phyloP scores from a whole-genome alignment of 768 basidiomycete species.

The Clitopilus passeckerianus region DNA sequence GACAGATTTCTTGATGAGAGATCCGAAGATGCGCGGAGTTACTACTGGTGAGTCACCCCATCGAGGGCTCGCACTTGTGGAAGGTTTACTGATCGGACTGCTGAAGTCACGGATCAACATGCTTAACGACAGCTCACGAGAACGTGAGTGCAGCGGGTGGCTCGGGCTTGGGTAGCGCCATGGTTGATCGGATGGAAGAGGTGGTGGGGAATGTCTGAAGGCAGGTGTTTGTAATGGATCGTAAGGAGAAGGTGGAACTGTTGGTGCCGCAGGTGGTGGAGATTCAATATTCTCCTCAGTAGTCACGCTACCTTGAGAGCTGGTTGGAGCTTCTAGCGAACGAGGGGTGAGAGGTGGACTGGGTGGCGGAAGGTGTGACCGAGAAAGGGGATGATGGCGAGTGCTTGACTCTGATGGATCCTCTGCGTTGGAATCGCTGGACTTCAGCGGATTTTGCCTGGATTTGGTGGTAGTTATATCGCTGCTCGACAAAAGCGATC shows the following conservation, averaged over 20 bases:
- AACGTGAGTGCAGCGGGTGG: slow-evolving; percentile 65
- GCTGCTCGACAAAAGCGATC: slow-evolving; percentile 25
- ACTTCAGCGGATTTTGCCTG: slow-evolving; percentile 14
- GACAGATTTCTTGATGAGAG: neutral
- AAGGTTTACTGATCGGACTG: slow-evolving; percentile 39
- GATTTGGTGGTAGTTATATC: neutral
- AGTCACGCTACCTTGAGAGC: slow-evolving; percentile 12
- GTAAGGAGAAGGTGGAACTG: slow-evolving; percentile 67
- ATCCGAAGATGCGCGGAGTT: slow-evolving; percentile 8
- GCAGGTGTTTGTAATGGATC: slow-evolving; percentile 71
- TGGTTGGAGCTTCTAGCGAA: slow-evolving; percentile 23
- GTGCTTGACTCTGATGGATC: slow-evolving; percentile 16
- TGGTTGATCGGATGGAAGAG: slow-evolving; percentile 72
- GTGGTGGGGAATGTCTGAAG: slow-evolving; percentile 73
- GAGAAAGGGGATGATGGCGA: slow-evolving; percentile 10
- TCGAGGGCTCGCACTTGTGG: slow-evolving; percentile 12
- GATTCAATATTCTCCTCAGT: slow-evolving; percentile 18
- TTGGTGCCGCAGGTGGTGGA: slow-evolving; percentile 21
- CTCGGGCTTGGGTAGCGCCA: slow-evolving; percentile 81
- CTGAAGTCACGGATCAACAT: slow-evolving; percentile 52
- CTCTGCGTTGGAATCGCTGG: slow-evolving; percentile 13
- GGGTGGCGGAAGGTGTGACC: slow-evolving; percentile 14
- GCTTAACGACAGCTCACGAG: slow-evolving; percentile 60
- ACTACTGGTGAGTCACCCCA: slow-evolving; percentile 26
- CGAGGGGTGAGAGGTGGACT: slow-evolving; percentile 35